Conservation (phyloP, 2,329 filamentous ascomycete genomes). For the Ascochyta lentis region DNA sequence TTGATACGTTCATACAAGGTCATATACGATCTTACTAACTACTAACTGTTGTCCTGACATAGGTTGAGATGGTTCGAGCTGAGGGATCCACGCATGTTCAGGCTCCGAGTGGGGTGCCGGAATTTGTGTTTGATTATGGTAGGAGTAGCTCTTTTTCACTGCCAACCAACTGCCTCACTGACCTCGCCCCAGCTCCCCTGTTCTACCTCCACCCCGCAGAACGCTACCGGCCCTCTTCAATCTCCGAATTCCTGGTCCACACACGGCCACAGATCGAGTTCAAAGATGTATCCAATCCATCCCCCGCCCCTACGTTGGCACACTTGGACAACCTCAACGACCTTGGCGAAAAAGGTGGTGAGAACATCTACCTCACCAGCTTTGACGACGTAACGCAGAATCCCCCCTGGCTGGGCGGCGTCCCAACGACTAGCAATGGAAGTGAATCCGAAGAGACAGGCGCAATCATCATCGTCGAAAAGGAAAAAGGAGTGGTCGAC, state of each 20-base stretch:
- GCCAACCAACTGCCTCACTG: background rate
- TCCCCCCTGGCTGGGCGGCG: constrained; percentile 43
- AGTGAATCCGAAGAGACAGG: constrained; percentile 49
- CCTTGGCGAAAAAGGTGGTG: constrained; percentile 25
- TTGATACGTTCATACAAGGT: too few relatives aligned
- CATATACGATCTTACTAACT: too few relatives aligned
- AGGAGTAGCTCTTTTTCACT: background rate
- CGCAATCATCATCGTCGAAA: constrained; percentile 63
- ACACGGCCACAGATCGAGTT: constrained; percentile 45
- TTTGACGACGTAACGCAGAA: constrained; percentile 42
- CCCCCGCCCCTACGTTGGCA: constrained; percentile 42
- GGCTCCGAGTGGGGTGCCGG: too few relatives aligned
- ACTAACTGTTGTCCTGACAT: too few relatives aligned
- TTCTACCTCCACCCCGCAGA: constrained; percentile 50
- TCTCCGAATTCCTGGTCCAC: constrained; percentile 46
- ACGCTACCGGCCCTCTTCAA: constrained; percentile 49
- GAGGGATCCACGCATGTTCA: too few relatives aligned
- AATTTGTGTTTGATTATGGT: background rate
- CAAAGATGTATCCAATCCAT: constrained; percentile 6
- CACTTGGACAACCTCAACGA: constrained; percentile 46
- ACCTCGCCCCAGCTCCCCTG: constrained; percentile 43
- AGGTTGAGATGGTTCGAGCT: too few relatives aligned
- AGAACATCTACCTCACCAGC: constrained; percentile 50
- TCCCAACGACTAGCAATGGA: too few relatives aligned
- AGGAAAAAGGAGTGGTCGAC: constrained; percentile 59